These are phyloP conservation scores for Mallotus nudiflorus DNA, from an alignment of 345 rosid genomes.

Conservation along the genomic window DNA sequence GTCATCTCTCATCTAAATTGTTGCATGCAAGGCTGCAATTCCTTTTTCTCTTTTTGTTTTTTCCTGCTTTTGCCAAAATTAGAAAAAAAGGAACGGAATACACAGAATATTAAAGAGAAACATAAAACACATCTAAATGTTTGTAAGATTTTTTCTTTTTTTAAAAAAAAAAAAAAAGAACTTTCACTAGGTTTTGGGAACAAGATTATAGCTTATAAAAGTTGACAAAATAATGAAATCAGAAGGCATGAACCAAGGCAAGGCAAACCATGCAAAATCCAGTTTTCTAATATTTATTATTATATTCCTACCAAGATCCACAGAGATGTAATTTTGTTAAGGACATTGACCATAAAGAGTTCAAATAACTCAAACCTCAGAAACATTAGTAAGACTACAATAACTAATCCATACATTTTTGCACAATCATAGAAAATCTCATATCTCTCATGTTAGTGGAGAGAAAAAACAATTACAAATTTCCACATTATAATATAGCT, in stretches of 20 bases:
- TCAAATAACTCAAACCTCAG: neutral
- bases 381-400: neutral
- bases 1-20: neutral
- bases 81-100: neutral
- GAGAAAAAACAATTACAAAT: neutral
- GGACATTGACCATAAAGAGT: neutral
- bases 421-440: neutral
- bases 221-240: neutral
- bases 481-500: neutral
- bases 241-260: neutral
- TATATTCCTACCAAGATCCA: neutral
- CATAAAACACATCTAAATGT: neutral
- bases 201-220: too few relatives aligned
- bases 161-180: too few relatives aligned
- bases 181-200: neutral
- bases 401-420: neutral
- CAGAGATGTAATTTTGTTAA: too few relatives aligned
- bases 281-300: neutral
- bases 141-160: neutral
- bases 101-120: neutral
- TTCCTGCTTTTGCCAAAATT: neutral
- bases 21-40: neutral
- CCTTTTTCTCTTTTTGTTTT: neutral
- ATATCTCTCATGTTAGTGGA: neutral
- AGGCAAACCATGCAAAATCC: neutral